Evolutionary conservation across 139 green algal genomes (phyloP), one percentile per base, ranked within the genome.

Genomic region (Tetradesmus lagerheimii): DNA sequence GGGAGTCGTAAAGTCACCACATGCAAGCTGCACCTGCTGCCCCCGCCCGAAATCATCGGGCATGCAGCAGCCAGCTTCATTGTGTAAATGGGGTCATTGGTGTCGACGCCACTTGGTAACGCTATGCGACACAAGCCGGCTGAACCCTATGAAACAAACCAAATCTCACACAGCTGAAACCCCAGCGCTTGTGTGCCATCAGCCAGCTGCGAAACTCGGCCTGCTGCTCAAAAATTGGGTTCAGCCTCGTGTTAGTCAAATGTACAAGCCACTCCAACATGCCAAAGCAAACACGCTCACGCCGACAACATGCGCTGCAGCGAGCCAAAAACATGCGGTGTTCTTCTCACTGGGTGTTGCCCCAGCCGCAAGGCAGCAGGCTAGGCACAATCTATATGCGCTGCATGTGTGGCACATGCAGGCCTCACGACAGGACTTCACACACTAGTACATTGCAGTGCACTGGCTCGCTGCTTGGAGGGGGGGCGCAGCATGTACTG

Each of bases 141-240:
- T 71, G 57, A 71, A 71, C 57, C 57, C 57, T 71, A 71, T 31
- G 57, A 71, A n/a, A 71, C 57, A 71, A 71, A 71, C 57, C 57
- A 71, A n/a, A 71, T 71, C 57, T n/a, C n/a, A n/a, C 23, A n/a
- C 57, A 71, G 23, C 57, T n/a, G 23, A 11, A 31, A 23, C 25
- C 5, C 57, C 47, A 62, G 47, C 12, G 12, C 12, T 14, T 62
- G 47, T 62, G 8, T 12, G 47, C 47, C 8, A 20, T 9, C 23
- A n/a, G 57, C 8, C 23, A 71, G 57, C 57, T n/a, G 57, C 57
- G n/a, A 4, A 6, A 71, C 23, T 71, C 57, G 25, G 57, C 57
- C 57, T 71, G 23, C 57, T 71, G 23, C 31, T 8, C 57, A 5
- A 71, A 71, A 71, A 71, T 9, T 71, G 57, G 57, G 25, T n/a